Percentiles rank a stretch among this genome's conserved stretches.
These are phyloP conservation scores for Phytopythium aichiense DNA, from an alignment of 352 stramenopile species.

Conservation along the genomic window DNA sequence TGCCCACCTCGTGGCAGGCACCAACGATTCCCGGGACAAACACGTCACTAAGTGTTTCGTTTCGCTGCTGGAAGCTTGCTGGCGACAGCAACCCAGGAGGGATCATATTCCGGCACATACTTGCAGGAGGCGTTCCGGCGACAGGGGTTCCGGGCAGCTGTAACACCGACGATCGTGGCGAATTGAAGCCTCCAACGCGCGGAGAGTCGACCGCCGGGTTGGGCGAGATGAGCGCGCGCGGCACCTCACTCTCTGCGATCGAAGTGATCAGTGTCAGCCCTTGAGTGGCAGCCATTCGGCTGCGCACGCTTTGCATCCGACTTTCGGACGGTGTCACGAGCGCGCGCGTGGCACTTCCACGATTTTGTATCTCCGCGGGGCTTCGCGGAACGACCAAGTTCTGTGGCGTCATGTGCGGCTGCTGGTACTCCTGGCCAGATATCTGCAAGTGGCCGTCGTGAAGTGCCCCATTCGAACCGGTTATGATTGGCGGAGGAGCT, in stretches of 20 bases:
- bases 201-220: slow-evolving; percentile 86
- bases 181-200: slow-evolving; percentile 69
- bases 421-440: slow-evolving; percentile 70
- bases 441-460: slow-evolving; percentile 39
- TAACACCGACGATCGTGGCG: slow-evolving; percentile 65
- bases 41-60: slow-evolving; percentile 43
- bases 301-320: slow-evolving; percentile 21
- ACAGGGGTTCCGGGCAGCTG: slow-evolving; percentile 69
- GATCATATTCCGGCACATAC: slow-evolving; percentile 45
- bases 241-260: slow-evolving; percentile 75
- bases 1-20: slow-evolving; percentile 26
- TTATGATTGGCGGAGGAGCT: slow-evolving; percentile 54
- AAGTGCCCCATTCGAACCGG: slow-evolving; percentile 18
- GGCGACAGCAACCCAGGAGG: slow-evolving; percentile 55
- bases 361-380: slow-evolving; percentile 81
- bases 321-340: slow-evolving; percentile 9
- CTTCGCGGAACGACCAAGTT: slow-evolving; percentile 49
- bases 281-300: slow-evolving; percentile 43
- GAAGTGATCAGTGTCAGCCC: slow-evolving; percentile 81
- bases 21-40: slow-evolving; percentile 14
- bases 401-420: slow-evolving; percentile 34
- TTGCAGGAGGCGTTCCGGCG: slow-evolving; percentile 39
- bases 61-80: slow-evolving; percentile 81
- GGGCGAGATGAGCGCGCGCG: slow-evolving; percentile 73
- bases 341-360: slow-evolving; percentile 22